A percentile compares a stretch with the other conserved stretches of the same genome.
These are phyloP conservation scores for Saccharomycopsis babjevae DNA, from an alignment of 805 yeast species.

Conservation along the genomic window DNA sequence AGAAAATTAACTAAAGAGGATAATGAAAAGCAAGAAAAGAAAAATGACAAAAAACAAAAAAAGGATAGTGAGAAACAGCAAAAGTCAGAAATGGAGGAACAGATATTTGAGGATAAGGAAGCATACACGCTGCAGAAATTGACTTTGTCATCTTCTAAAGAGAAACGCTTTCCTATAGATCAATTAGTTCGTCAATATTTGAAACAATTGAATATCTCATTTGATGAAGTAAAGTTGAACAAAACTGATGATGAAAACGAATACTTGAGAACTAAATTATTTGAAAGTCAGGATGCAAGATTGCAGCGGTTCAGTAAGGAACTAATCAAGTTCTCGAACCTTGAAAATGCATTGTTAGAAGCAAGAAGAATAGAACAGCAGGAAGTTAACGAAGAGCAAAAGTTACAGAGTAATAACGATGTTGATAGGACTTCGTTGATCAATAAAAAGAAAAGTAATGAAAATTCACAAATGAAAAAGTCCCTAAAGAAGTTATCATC, in stretches of 20 bases:
- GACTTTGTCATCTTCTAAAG: constrained; percentile 20
- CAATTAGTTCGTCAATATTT: background rate
- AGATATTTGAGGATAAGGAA: constrained; percentile 21
- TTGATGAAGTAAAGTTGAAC: constrained; percentile 21
- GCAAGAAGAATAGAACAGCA: background rate
- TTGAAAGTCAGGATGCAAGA: constrained; percentile 16
- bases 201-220: background rate
- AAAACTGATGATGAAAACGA: constrained; percentile 17
- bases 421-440: background rate
- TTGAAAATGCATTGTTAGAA: constrained; percentile 4
- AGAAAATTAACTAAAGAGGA: constrained; percentile 49
- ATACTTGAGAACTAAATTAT: constrained; percentile 13
- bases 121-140: constrained; percentile 22
- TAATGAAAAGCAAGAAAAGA: constrained; percentile 30
- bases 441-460: background rate
- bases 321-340: constrained; percentile 2
- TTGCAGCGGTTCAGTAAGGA: constrained; percentile 18
- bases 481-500: background rate
- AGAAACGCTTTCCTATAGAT: constrained; percentile 9
- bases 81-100: constrained; percentile 14
- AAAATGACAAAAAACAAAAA: constrained; percentile 32
- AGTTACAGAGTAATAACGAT: background rate
- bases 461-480: background rate
- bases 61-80: constrained; percentile 23
- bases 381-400: background rate